Conservation (phyloP, 345 rosid species). For the Corymbia maculata region DNA sequence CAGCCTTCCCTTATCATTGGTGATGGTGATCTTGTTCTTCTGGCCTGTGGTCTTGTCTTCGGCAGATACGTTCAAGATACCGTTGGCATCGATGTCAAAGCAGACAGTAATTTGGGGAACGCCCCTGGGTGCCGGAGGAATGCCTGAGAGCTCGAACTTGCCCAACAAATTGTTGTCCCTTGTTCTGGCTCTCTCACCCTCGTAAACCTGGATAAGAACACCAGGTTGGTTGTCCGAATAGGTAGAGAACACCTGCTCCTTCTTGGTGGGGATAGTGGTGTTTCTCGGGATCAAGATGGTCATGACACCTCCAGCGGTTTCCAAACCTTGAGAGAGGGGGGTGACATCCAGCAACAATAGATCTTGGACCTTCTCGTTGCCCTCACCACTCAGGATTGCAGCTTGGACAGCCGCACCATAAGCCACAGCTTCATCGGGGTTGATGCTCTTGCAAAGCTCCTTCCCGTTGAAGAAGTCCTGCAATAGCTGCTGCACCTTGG, state of each 20-base stretch:
- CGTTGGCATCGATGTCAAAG: conserved; percentile 72
- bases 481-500: conserved; percentile 59
- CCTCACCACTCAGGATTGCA: conserved; percentile 71
- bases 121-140: conserved; percentile 78
- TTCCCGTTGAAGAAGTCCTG: conserved; percentile 65
- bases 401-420: conserved; percentile 84
- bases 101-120: conserved; percentile 76
- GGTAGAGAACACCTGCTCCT: conserved; percentile 70
- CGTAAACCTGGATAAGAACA: conserved; percentile 63
- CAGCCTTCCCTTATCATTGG: conserved; percentile 66
- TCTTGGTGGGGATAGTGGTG: conserved; percentile 77
- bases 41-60: conserved; percentile 70
- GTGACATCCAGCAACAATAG: conserved; percentile 58
- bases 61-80: conserved; percentile 65
- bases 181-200: conserved; percentile 72
- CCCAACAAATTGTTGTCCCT: conserved; percentile 68
- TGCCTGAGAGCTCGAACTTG: conserved; percentile 68
- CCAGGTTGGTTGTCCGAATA: conserved; percentile 69
- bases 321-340: conserved; percentile 56
- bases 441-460: conserved; percentile 70
- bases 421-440: conserved; percentile 79
- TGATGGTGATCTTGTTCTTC: conserved; percentile 71
- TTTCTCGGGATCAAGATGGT: conserved; percentile 57
- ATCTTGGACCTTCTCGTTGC: conserved; percentile 77
- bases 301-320: conserved; percentile 76